Base-by-base conservation (phyloP, 257 asterid genomes). In the Forsythia viridissima region DNA sequence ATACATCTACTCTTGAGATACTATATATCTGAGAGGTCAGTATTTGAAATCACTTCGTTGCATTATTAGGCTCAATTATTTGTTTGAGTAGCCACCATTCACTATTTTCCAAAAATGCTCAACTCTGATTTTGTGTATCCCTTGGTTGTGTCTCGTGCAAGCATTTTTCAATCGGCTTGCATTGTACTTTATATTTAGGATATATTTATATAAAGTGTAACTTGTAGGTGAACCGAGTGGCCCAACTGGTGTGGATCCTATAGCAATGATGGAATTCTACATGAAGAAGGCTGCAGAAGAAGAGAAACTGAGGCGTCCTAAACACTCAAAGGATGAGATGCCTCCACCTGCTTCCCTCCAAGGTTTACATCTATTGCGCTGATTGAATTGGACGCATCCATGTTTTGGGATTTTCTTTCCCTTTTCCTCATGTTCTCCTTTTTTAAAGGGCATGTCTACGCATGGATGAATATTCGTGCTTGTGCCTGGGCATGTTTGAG, bases 231-330 rank as follows among this genome's bases (percentile, higher is more conserved):
- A 90, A 79, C 72, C 92, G 70, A 87, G 82, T 80, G 82, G 81
- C 37, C 90, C 89, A 74, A 72, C 78, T 68, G 89, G 87, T 74
- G 78, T 89, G 9, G 97, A 94, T 87, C 98, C 97, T 61, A 84
- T 94, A 69, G 94, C 97, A 15, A 94, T 92, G 98, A 94, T 92
- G 97, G 98, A 94, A 73, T 94, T 87, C 81, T 94, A 91, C 88
- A 85, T 87, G 97, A 94, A 94, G 82, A 94, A 92, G 83, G 98
- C 97, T 71, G 98, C 98, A 66, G 84, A 74, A 79, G 98, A 92
- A 87, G 97, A 94, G 80, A 94, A 89, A 76, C 76, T 42, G 73
- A 88, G 91, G 86, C 91, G 93, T 37, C 89, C 84, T 11, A 94
- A 86, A 83, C 24, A 88, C 84, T 94, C 97, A 24, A 94, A 92